Conservation (phyloP, 192 early-diverging fungal species). For the Entomortierella beljakovae region DNA sequence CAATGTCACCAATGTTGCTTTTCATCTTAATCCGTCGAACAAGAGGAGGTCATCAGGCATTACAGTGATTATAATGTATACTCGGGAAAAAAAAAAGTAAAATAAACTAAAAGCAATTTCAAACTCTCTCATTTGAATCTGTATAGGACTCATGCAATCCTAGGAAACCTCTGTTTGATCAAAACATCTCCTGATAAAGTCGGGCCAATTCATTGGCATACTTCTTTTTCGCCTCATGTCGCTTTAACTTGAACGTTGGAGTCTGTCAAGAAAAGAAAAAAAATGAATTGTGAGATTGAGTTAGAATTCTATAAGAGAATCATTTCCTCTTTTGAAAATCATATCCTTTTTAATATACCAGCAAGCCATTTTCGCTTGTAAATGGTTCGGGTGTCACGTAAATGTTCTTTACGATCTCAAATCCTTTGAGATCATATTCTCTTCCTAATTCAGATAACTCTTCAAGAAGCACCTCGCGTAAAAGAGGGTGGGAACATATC, state of each 20-base stretch:
- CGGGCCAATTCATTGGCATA: slow-evolving; percentile 74
- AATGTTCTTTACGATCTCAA: slow-evolving; percentile 85
- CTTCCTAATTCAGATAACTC: slow-evolving; percentile 69
- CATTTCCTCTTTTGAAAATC: no score
- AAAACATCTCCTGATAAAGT: slow-evolving; percentile 77
- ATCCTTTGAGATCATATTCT: slow-evolving; percentile 84
- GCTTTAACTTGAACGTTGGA: slow-evolving; percentile 93
- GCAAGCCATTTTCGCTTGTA: slow-evolving; percentile 81
- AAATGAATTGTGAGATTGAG: no score
- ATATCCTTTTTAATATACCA: slow-evolving; percentile 61
- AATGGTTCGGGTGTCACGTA: slow-evolving; percentile 80
- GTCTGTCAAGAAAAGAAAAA: slow-evolving; percentile 55
- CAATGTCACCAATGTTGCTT: no score
- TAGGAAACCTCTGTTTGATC: no score
- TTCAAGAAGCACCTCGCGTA: slow-evolving; percentile 69
- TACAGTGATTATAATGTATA: no score
- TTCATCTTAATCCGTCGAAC: no score
- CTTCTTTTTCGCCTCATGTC: slow-evolving; percentile 78
- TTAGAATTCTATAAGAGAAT: no score
- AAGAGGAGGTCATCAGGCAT: no score
- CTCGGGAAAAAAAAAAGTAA: no score
- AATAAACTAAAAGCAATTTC: no score
- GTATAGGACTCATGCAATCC: no score
- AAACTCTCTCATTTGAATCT: no score
- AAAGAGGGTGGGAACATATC: slow-evolving; percentile 60